Percentiles rank a stretch among this genome's conserved stretches.
phyloP scores from a whole-genome alignment of 106 monocot species.

The Apostasia ramifera region DNA sequence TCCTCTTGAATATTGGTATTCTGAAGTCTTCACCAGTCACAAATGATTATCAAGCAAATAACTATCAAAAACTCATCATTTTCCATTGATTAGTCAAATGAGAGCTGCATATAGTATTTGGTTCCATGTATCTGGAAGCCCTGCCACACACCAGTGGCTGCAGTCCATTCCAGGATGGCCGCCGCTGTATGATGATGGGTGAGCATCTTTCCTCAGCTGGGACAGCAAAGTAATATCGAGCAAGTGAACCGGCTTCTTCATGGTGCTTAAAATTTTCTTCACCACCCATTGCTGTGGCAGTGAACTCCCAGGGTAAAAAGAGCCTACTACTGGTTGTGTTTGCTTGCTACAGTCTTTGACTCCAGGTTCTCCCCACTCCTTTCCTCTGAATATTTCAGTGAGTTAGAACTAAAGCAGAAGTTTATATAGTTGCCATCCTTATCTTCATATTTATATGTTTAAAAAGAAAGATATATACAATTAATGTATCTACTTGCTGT shows the following conservation, averaged over 20 bases:
- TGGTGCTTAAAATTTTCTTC: constrained; percentile 34
- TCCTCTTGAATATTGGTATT: no score
- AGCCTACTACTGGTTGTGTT: constrained; percentile 49
- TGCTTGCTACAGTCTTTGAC: constrained; percentile 46
- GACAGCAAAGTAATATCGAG: constrained; percentile 86
- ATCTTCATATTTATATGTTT: not conserved
- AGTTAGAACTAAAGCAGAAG: not conserved
- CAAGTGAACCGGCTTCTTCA: constrained; percentile 57
- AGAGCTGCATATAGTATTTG: constrained; percentile 68
- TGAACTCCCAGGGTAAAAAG: constrained; percentile 53
- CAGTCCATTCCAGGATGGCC: constrained; percentile 69
- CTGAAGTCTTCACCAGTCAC: no score
- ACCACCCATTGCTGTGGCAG: constrained; percentile 52
- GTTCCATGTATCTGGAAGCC: constrained; percentile 96
- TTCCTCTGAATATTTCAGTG: constrained; percentile 14
- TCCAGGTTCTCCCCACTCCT: constrained; percentile 61
- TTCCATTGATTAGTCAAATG: constrained; percentile 5
- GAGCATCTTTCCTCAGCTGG: constrained; percentile 84
- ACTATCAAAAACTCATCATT: no score
- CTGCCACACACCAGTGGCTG: constrained; percentile 96
- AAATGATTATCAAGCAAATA: no score
- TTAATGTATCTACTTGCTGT: no score
- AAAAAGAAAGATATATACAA: no score
- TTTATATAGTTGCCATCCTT: not conserved
- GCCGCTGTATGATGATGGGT: constrained; percentile 77